These are phyloP conservation scores for Tagetes erecta DNA, from an alignment of 129 eudicot genomes.

Conservation along the genomic window DNA sequence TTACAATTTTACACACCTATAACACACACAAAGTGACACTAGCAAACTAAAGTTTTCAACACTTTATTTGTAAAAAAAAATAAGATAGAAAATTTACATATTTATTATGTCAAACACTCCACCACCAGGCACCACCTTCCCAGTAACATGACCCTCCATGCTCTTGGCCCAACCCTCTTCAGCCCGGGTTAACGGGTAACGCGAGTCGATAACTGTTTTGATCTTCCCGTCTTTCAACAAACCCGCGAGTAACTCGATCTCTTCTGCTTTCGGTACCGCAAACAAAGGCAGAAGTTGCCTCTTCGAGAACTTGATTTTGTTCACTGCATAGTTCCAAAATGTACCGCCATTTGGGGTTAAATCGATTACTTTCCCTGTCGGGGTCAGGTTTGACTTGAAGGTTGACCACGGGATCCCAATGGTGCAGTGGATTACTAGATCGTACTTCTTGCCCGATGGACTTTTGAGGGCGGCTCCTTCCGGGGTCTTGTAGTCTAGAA, in stretches of 20 bases:
- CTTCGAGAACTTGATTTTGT: constrained; percentile 61
- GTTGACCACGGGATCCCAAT: constrained; percentile 57
- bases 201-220: constrained; percentile 61
- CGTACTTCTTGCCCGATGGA: constrained; percentile 60
- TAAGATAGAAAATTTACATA: not conserved
- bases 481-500: constrained; percentile 59
- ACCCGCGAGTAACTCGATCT: constrained; percentile 49
- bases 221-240: constrained; percentile 64
- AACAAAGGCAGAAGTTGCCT: constrained; percentile 55
- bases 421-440: constrained; percentile 51
- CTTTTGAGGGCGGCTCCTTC: constrained; percentile 65
- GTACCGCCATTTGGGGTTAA: constrained; percentile 46
- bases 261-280: constrained; percentile 41
- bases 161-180: constrained; percentile 75
- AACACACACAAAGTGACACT: not conserved
- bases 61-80: not conserved
- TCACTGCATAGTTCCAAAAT: constrained; percentile 52
- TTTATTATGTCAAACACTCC: constrained; percentile 37
- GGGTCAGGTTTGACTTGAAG: constrained; percentile 46
- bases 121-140: constrained; percentile 75
- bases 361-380: constrained; percentile 56
- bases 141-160: constrained; percentile 82
- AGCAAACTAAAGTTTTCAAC: not conserved
- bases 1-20: not conserved
- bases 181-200: constrained; percentile 51